Conservation (phyloP, 169 alveolate species). For the Cryptosporidium xiaoi region DNA sequence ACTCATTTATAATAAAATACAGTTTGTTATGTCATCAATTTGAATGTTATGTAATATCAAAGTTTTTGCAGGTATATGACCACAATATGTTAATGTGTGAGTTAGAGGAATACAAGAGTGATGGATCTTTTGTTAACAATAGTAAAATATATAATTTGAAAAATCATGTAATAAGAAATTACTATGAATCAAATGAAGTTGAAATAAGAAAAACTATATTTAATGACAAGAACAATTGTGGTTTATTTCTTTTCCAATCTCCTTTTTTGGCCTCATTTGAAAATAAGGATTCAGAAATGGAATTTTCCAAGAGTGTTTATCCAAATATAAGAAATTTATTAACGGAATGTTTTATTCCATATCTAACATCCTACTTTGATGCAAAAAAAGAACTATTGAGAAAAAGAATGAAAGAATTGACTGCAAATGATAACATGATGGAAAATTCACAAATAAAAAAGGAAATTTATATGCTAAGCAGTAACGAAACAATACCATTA, state of each 20-base stretch:
- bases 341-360: constrained; percentile 56
- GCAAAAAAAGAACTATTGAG: constrained; percentile 3
- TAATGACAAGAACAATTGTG: not conserved
- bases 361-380: constrained; percentile 29
- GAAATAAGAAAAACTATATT: not conserved
- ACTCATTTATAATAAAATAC: constrained; percentile 7
- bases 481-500: constrained; percentile 34
- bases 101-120: constrained; percentile 4
- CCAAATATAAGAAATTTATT: constrained; percentile 26
- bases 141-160: not conserved
- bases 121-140: not conserved
- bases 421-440: constrained; percentile 9
- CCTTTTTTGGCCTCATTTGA: no score
- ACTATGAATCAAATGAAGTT: not conserved
- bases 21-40: constrained; percentile 57
- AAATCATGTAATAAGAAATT: not conserved
- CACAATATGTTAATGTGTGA: constrained; percentile 31
- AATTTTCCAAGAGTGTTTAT: not conserved
- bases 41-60: constrained; percentile 32
- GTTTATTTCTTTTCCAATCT: no score
- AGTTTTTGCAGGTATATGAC: constrained; percentile 38
- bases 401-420: constrained; percentile 12
- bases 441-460: constrained; percentile 37
- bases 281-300: not conserved
- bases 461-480: constrained; percentile 13